These are phyloP conservation scores for Chamaecyparis obtusa DNA, from an alignment of 75 land plant species.

Conservation along the genomic window DNA sequence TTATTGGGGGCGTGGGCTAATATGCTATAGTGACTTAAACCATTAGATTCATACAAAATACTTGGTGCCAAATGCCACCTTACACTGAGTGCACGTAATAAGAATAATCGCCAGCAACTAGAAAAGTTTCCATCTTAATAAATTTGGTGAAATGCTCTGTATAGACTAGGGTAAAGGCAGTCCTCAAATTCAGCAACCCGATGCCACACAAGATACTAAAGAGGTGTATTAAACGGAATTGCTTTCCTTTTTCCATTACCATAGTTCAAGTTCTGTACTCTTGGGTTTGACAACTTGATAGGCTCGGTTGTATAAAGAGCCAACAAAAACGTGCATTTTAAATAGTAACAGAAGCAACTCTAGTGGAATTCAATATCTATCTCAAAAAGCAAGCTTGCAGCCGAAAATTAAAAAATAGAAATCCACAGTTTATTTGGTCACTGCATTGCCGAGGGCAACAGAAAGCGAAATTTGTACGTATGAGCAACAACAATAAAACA, in stretches of 20 bases:
- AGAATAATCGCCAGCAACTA: background rate
- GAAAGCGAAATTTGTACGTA: background rate
- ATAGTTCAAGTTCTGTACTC: background rate
- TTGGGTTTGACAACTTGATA: background rate
- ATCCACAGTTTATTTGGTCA: background rate
- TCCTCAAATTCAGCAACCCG: background rate
- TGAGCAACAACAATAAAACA: background rate
- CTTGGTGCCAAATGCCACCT: background rate
- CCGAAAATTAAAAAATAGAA: background rate
- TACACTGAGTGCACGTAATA: background rate
- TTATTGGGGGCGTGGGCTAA: background rate
- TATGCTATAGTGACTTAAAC: background rate
- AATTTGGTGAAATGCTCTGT: background rate
- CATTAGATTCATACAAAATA: background rate
- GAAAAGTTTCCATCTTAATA: background rate
- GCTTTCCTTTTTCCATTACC: no score
- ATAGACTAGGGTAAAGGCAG: background rate
- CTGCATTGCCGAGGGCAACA: background rate
- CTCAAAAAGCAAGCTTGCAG: background rate
- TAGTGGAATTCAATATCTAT: background rate
- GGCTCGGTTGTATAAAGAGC: background rate
- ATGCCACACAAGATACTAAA: background rate
- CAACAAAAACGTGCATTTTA: background rate
- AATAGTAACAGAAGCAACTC: background rate
- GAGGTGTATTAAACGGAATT: no score